These are phyloP conservation scores for Adansonia gregorii DNA, from an alignment of 441 rosid genomes.

Conservation along the genomic window DNA sequence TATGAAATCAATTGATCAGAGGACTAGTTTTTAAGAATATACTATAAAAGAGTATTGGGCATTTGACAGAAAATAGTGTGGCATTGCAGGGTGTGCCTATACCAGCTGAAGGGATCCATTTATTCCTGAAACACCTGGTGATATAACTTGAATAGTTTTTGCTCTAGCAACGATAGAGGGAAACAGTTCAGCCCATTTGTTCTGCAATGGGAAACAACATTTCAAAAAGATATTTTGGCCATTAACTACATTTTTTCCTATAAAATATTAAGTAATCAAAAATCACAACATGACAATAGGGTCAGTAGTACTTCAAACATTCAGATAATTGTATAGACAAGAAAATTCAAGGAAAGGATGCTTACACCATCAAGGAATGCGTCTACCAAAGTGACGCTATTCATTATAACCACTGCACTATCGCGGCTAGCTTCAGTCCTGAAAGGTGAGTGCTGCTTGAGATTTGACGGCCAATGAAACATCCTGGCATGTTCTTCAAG, in stretches of 20 bases:
- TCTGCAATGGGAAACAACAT: conserved; percentile 42
- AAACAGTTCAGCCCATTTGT: conserved; percentile 89
- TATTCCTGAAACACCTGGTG: conserved; percentile 62
- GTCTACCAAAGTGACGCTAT: conserved; percentile 77
- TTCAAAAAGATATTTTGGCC: neutral
- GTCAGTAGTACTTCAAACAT: no score
- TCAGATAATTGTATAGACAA: no score
- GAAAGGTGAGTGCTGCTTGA: conserved; percentile 40
- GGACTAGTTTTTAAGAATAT: neutral
- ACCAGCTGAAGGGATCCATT: conserved; percentile 87
- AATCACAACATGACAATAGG: no score
- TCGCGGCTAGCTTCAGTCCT: conserved; percentile 74
- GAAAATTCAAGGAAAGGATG: neutral
- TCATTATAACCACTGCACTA: conserved; percentile 78
- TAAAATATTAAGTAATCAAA: no score
- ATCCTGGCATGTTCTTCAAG: conserved; percentile 61
- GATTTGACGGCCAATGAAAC: conserved; percentile 67
- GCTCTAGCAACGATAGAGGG: conserved; percentile 89
- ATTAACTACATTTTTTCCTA: no score
- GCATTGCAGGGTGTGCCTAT: conserved; percentile 10
- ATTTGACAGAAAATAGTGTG: neutral
- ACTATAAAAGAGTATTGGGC: neutral
- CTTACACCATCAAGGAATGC: conserved; percentile 85
- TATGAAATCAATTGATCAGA: neutral
- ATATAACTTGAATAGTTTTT: conserved; percentile 67